These are phyloP conservation scores for Helichrysum umbraculigerum DNA, from an alignment of 129 eudicot species.

Conservation along the genomic window DNA sequence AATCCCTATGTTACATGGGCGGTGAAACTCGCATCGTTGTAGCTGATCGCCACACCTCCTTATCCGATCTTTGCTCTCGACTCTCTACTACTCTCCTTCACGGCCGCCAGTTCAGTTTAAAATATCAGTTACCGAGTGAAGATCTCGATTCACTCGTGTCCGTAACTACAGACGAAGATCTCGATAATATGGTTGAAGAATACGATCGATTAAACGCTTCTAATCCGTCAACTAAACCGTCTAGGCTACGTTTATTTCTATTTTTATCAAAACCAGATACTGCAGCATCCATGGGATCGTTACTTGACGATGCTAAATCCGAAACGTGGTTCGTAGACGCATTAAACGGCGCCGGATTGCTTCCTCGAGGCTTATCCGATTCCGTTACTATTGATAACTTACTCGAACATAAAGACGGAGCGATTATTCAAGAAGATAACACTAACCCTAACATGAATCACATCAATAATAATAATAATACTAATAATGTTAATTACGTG, in stretches of 20 bases:
- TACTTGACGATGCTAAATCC: constrained; percentile 75
- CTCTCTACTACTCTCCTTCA: constrained; percentile 61
- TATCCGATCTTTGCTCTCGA: constrained; percentile 51
- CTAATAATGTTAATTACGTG: constrained; percentile 8
- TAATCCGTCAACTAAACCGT: constrained; percentile 39
- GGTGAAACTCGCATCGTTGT: constrained; percentile 83
- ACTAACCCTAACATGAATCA: neutral
- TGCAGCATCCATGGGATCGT: constrained; percentile 66
- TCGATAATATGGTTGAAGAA: constrained; percentile 81
- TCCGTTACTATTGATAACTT: constrained; percentile 56
- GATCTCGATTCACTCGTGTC: constrained; percentile 82
- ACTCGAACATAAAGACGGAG: constrained; percentile 50
- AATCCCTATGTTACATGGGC: constrained; percentile 76
- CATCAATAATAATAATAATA: neutral
- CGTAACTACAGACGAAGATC: constrained; percentile 61
- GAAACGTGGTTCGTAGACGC: constrained; percentile 90
- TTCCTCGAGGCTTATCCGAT: constrained; percentile 65
- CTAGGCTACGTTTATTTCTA: constrained; percentile 59
- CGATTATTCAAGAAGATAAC: neutral
- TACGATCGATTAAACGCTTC: constrained; percentile 51
- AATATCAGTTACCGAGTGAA: constrained; percentile 73
- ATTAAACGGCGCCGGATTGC: constrained; percentile 55
- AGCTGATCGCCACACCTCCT: constrained; percentile 62
- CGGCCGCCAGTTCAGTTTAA: constrained; percentile 59
- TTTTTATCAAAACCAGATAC: constrained; percentile 68